Conservation (phyloP, 768 basidiomycete genomes). For the Naganishia friedmannii region DNA sequence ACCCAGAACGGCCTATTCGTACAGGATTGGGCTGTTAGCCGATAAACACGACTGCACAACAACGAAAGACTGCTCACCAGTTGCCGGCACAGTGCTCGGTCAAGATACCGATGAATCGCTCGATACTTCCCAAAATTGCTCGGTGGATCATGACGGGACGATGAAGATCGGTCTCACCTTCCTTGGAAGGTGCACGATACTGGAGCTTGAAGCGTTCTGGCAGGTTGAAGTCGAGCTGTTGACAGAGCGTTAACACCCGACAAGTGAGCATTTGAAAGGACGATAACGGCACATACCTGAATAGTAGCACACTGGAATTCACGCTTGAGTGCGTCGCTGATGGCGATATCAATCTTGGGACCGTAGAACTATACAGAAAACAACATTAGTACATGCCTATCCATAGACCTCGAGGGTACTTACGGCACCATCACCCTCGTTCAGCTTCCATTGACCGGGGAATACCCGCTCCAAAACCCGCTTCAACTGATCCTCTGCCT, state of each 20-base stretch:
- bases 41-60: neutral
- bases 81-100: slow-evolving; percentile 97
- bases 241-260: too few species aligned
- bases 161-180: slow-evolving; percentile 53
- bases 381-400: too few species aligned
- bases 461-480: slow-evolving; percentile 76
- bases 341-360: slow-evolving; percentile 90
- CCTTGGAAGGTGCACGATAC: slow-evolving; percentile 65
- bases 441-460: slow-evolving; percentile 84
- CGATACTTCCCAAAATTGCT: slow-evolving; percentile 87
- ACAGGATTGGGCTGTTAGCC: slow-evolving; percentile 55
- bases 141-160: slow-evolving; percentile 98
- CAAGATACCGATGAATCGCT: slow-evolving; percentile 93
- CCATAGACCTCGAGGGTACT: neutral
- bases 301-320: slow-evolving; percentile 99
- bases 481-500: slow-evolving; percentile 63
- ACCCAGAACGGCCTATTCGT: slow-evolving; percentile 76
- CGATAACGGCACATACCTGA: slow-evolving; percentile 40
- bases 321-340: slow-evolving; percentile 83
- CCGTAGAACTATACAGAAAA: slow-evolving; percentile 71
- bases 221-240: slow-evolving; percentile 94
- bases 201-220: slow-evolving; percentile 93
- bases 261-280: slow-evolving; percentile 62
- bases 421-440: slow-evolving; percentile 86
- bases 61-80: slow-evolving; percentile 58